phyloP scores from a whole-genome alignment of 2,329 filamentous ascomycete species.

The Fusarium scirpi region DNA sequence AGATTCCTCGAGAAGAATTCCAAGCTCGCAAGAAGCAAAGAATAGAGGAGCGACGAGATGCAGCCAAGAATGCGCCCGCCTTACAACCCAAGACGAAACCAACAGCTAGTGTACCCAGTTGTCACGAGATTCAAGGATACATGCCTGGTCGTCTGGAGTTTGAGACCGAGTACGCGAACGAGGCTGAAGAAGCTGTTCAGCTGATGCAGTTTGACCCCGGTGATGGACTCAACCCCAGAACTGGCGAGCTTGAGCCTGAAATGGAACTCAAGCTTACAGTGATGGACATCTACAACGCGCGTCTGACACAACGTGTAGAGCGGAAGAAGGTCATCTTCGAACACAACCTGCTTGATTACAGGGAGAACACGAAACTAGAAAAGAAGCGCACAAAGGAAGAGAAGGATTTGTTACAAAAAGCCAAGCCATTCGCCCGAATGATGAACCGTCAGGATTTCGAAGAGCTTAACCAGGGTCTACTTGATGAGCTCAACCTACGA shows the following conservation, averaged over 20 bases:
- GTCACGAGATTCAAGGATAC: constrained; percentile 97
- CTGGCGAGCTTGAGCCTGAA: constrained; percentile 90
- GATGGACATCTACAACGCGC: constrained; percentile 97
- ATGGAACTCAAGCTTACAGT: constrained; percentile 98
- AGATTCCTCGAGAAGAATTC: constrained; percentile 90
- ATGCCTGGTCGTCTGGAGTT: constrained; percentile 98
- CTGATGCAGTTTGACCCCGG: constrained; percentile 98
- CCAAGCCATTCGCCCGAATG: constrained; percentile 95
- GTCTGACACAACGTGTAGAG: constrained; percentile 89
- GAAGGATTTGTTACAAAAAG: constrained; percentile 88
- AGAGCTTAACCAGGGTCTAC: constrained; percentile 82
- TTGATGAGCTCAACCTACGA: constrained; percentile 91
- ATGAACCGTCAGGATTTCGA: constrained; percentile 96
- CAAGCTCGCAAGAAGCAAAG: constrained; percentile 91
- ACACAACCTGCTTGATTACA: constrained; percentile 91
- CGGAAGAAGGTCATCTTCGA: constrained; percentile 98
- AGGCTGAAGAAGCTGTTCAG: constrained; percentile 97
- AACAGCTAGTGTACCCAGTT: constrained; percentile 92
- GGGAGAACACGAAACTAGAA: constrained; percentile 88
- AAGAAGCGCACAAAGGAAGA: constrained; percentile 98
- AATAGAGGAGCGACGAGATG: constrained; percentile 92
- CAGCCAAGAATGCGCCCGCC: constrained; percentile 83
- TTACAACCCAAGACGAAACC: constrained; percentile 94
- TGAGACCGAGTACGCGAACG: constrained; percentile 96
- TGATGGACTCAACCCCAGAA: constrained; percentile 87